Evolutionary conservation across 2,329 filamentous ascomycete species (phyloP), one percentile per base, ranked within the genome.

Genomic region (Epichloe typhina): DNA sequence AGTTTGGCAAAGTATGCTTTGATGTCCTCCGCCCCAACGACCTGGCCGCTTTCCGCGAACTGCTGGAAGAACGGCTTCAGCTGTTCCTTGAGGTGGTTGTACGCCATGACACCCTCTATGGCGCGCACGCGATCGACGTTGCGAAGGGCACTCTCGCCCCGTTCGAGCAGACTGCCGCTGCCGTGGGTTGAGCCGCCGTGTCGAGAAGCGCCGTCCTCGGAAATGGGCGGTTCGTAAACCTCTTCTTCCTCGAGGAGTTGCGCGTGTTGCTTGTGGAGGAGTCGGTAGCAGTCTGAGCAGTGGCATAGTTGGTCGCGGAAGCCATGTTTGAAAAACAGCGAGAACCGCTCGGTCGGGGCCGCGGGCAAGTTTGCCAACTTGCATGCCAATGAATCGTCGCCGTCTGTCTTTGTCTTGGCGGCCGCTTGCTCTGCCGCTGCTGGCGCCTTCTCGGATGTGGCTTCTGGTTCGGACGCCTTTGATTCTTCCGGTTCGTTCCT

Each of bases 21-120:
- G 68, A 98, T 93, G 67, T 97, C 90, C 63, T 98, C 93, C 1
- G 91, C 91, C 1, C 88, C 84, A 21, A 98, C 90, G 0, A 87
- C 83, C 66, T 86, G 73, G 1, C 91, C 91, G 55, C 84, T 94
- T 63, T 96, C 88, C 0, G 93, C 93, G 64, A 95, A 98, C 42
- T 94, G 86, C 68, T 90, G 82, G 61, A 98, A 80, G 65, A 98
- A 97, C 0, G 84, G 83, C 72, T 91, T 95, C n/a, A 98, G 81
- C 64, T 91, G 90, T 62, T 97, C 90, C 63, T 94, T 93, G 53
- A 98, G 77, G 61, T 95, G 86, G 61, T 97, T 96, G 69, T 97
- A 98, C 0, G 90, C 91, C 89, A 97, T 96, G 44, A 95, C 91
- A 15, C 93, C 93, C 66, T 98, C 87, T 51, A 98, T 95, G 4